These are phyloP conservation scores for Wickerhamiella galacta DNA, from an alignment of 805 yeast species.

Conservation along the genomic window DNA sequence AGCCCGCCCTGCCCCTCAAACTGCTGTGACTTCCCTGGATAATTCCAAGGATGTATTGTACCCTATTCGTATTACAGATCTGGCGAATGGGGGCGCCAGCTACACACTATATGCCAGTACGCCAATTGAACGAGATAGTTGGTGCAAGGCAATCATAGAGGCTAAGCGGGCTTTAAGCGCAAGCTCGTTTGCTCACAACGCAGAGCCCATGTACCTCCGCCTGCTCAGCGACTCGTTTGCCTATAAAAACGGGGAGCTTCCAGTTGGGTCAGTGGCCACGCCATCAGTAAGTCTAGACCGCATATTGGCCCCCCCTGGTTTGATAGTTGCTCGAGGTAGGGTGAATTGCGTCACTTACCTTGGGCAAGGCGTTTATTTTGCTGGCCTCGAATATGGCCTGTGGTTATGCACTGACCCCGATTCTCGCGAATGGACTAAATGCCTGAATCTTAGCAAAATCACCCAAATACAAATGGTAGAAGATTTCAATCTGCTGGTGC, in stretches of 20 bases:
- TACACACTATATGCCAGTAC: slow-evolving; percentile 21
- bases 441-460: slow-evolving; percentile 36
- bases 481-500: slow-evolving; percentile 36
- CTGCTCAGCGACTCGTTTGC: slow-evolving; percentile 47
- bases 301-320: slow-evolving; percentile 15
- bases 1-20: too few species aligned
- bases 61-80: slow-evolving; percentile 22
- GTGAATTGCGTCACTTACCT: slow-evolving; percentile 32
- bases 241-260: slow-evolving; percentile 39
- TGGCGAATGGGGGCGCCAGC: slow-evolving; percentile 19
- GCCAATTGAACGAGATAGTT: slow-evolving; percentile 32
- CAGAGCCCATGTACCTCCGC: slow-evolving; percentile 38
- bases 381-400: slow-evolving; percentile 52
- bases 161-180: slow-evolving; percentile 28
- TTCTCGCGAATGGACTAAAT: slow-evolving; percentile 36
- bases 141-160: slow-evolving; percentile 37
- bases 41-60: slow-evolving; percentile 15
- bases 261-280: slow-evolving; percentile 18
- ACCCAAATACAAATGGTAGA: slow-evolving; percentile 45
- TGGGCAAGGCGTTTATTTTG: slow-evolving; percentile 21
- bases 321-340: slow-evolving; percentile 20
- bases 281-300: slow-evolving; percentile 21
- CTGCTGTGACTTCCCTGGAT: slow-evolving; percentile 1
- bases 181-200: slow-evolving; percentile 20
- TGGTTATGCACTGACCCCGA: slow-evolving; percentile 27